Evolutionary conservation across 192 early-diverging fungal genomes (phyloP), one percentile per base, ranked within the genome.

Genomic region (Backusella tarrabulga): DNA sequence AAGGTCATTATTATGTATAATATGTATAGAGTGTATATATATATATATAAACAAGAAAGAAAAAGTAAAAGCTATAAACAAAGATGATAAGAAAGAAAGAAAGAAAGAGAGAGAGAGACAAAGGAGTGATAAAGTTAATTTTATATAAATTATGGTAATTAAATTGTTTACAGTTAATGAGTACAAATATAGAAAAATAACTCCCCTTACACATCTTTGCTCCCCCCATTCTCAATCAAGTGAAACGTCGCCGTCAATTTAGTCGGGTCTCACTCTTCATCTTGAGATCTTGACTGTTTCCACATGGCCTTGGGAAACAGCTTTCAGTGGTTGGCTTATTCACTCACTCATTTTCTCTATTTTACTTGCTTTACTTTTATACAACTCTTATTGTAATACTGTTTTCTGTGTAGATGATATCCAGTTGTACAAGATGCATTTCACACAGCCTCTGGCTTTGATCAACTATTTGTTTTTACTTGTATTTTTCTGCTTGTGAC

Each of bases 111-210:
- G 21, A 60, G 23, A 60, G 21, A 63, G 7, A 63, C 9, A 63
- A 63, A 56, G 19, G 26, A 63, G 21, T 14, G 12, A 14, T 12
- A 63, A 63, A 63, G 56, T 29, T 63, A 63, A 63, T 26, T 63
- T 29, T 29, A 63, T 63, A 63, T 63, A 63, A 29, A 29, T 63
- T 50, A 50, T 50, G 19, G 46, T 50, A 63, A 63, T 63, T 14
- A 63, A 63, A 26, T 26, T 29, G 56, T 26, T 29, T 63, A 29
- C 56, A 63, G 56, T 63, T 63, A 63, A 63, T 63, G 56, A 29
- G 56, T 63, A 63, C 56, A 63, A 63, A 63, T 63, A 63, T 63
- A 63, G 56, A 63, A 63, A 29, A 63, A 63, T 63, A 63, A 29
- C 56, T 63, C 56, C 54, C 54, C 54, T 44, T 14, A 44, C 42